Conservation (phyloP, 257 asterid species). For the Solanum sitiens region DNA sequence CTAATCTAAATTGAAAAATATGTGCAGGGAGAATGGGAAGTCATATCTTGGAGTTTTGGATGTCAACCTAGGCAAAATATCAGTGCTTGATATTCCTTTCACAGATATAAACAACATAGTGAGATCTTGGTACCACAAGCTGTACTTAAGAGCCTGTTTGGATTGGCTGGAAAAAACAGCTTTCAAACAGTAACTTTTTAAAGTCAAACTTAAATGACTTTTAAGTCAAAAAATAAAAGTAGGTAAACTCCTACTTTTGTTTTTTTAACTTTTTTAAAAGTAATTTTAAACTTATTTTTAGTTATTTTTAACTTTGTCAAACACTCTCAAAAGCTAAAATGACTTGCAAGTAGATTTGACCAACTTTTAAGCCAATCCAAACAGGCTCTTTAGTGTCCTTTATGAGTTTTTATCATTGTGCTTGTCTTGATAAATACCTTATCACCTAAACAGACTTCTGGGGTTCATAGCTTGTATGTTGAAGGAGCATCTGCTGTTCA, state of each 20-base stretch:
- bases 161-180: too few species aligned
- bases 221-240: too few species aligned
- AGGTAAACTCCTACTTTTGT: too few species aligned
- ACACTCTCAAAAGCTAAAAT: too few species aligned
- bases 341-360: too few species aligned
- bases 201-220: too few species aligned
- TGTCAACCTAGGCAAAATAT: conserved; percentile 39
- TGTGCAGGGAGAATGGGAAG: conserved; percentile 74
- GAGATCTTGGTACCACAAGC: conserved; percentile 4
- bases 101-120: conserved; percentile 73
- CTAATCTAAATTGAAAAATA: conserved; percentile 4
- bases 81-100: conserved; percentile 62
- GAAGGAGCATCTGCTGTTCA: conserved; percentile 87
- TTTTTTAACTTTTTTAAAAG: too few species aligned
- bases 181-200: too few species aligned
- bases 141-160: background rate
- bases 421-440: background rate
- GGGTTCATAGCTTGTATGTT: conserved; percentile 47
- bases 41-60: conserved; percentile 80
- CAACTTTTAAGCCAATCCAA: too few species aligned
- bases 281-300: too few species aligned
- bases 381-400: background rate
- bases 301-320: too few species aligned
- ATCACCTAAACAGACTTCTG: conserved; percentile 46
- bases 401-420: background rate